Evolutionary conservation across 306 rosid genomes (phyloP), one percentile per base, ranked within the genome.

Genomic region (Urtica urens): DNA sequence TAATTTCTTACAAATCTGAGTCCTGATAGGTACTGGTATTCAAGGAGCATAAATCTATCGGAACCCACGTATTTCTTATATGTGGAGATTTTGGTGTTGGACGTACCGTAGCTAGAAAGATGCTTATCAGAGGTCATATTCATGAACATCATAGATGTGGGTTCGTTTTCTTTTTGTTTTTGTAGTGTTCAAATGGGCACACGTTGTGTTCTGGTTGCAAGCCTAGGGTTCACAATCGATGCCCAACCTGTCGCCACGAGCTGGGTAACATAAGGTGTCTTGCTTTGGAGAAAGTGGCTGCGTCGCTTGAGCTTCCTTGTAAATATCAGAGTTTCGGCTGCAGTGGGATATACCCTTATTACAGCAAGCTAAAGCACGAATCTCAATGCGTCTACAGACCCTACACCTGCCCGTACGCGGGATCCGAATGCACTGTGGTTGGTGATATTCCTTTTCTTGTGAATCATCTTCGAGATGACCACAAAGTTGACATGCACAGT

Each of bases 171-270:
- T n/a, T n/a, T 62, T 17, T 41, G 23, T 41, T 41, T 48, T 55
- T 82, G 71, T 71, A 87, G 96, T 87, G 96, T 75, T 80, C 93
- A 35, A 87, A 87, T 63, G 96, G 96, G 53, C 96, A 87, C 60
- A 87, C 96, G 5, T 57, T 87, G 65, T 87, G 96, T 71, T 83
- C 96, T 0, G 85, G 77, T 45, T 87, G 96, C 79, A 87, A 87
- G 69, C 94, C 94, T 19, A 76, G 87, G 68, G 96, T 87, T 67
- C 94, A 87, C 69, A 80, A 87, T 48, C 93, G 96, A 49, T 83
- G 96, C 57, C 96, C 96, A 25, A 87, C 96, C 29, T 87, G 96
- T 62, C 64, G 96, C 64, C 93, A 83, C 11, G 94, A 87, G 54
- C 96, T 87, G 26, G 96, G 96, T 28, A 83, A 87, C 62, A 87